Percentiles rank a stretch among this genome's conserved stretches.
Conservation (phyloP, 805 yeast species). For the Yamadazyma laniorum region DNA sequence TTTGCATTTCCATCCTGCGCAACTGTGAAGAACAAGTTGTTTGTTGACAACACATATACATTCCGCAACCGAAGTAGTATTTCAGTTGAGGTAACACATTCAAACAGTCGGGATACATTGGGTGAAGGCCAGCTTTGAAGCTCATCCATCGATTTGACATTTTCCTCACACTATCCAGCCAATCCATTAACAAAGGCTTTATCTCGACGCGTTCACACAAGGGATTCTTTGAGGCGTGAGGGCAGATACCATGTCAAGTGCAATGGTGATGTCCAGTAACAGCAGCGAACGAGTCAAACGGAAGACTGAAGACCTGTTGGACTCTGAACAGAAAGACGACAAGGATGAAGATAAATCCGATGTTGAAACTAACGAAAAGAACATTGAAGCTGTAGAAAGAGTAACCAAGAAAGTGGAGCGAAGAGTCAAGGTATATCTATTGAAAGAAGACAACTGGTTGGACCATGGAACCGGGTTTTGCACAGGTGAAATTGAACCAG, state of each 20-base stretch:
- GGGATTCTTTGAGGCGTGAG: constrained; percentile 1
- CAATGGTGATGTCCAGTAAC: constrained; percentile 3
- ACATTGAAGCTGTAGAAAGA: background rate
- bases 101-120: too few species aligned
- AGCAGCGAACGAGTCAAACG: background rate
- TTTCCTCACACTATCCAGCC: too few species aligned
- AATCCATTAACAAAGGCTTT: too few species aligned
- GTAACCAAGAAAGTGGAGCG: constrained; percentile 44
- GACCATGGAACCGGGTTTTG: constrained; percentile 94
- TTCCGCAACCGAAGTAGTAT: too few species aligned
- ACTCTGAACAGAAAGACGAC: too few species aligned
- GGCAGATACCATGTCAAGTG: constrained; percentile 3
- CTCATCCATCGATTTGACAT: too few species aligned
- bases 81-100: too few species aligned
- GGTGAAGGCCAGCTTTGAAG: too few species aligned
- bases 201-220: constrained; percentile 3
- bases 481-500: constrained; percentile 57
- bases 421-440: constrained; percentile 86
- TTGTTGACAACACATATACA: background rate
- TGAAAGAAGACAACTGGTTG: constrained; percentile 81
- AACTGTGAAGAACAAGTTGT: background rate
- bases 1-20: constrained; percentile 3
- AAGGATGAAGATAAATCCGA: too few species aligned
- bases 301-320: too few species aligned
- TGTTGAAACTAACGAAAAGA: background rate